Conservation (phyloP, 164 flowering plant genomes). For the Magnolia changhungtana region DNA sequence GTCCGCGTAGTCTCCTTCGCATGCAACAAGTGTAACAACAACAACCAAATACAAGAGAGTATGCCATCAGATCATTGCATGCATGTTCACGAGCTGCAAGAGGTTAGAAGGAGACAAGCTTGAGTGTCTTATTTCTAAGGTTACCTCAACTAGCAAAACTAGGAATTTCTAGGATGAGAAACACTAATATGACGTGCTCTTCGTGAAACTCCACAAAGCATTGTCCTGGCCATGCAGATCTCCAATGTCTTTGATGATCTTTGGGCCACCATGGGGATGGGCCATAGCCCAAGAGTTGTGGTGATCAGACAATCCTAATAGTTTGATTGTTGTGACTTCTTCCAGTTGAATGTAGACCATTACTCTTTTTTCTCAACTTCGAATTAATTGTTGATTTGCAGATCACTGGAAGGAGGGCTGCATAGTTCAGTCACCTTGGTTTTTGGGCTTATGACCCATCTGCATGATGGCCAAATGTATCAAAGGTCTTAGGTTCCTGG, state of each 20-base stretch:
- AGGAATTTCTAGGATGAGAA: neutral
- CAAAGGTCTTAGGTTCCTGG: too few relatives aligned
- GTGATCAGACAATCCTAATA: neutral
- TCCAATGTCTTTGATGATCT: too few relatives aligned
- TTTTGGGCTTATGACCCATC: too few relatives aligned
- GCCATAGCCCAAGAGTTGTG: too few relatives aligned
- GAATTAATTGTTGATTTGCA: too few relatives aligned
- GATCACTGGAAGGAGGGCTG: too few relatives aligned
- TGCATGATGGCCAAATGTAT: too few relatives aligned
- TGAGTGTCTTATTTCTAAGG: neutral
- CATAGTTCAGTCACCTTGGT: too few relatives aligned
- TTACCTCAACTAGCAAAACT: neutral
- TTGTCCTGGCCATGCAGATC: neutral
- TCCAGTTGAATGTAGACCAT: too few relatives aligned
- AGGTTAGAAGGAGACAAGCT: neutral
- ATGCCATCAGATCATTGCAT: slow-evolving; percentile 35
- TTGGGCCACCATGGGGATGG: too few relatives aligned
- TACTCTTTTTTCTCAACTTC: too few relatives aligned
- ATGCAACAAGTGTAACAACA: slow-evolving; percentile 53
- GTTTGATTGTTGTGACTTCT: neutral
- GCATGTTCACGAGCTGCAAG: slow-evolving; percentile 38
- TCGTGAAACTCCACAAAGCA: neutral
- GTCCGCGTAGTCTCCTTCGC: slow-evolving; percentile 36
- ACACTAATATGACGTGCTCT: neutral
- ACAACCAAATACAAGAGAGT: slow-evolving; percentile 33